Conservation (phyloP, 2,329 filamentous ascomycete species). For the Curvularia sp. region DNA sequence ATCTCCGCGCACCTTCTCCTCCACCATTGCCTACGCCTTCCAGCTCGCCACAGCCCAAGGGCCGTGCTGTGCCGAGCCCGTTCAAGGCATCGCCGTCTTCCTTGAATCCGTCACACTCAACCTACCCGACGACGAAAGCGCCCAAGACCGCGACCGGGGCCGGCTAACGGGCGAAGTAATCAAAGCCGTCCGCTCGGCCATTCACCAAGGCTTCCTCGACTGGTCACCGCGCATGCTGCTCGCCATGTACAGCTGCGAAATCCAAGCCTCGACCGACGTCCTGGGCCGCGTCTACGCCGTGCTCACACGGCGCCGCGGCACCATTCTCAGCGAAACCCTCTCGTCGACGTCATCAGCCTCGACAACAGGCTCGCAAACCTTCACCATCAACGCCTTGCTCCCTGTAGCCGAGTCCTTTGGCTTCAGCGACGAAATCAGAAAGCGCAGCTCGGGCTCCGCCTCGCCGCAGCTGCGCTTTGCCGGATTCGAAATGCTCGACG, state of each 20-base stretch:
- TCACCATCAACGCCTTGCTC: constrained; percentile 86
- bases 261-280: constrained; percentile 94
- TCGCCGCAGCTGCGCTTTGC: constrained; percentile 92
- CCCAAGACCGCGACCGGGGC: constrained; percentile 71
- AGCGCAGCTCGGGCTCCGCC: constrained; percentile 87
- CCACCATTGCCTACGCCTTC: constrained; percentile 93
- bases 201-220: constrained; percentile 86
- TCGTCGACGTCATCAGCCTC: constrained; percentile 96
- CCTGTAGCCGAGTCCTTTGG: constrained; percentile 96
- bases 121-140: constrained; percentile 60
- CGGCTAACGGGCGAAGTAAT: constrained; percentile 93
- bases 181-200: constrained; percentile 83
- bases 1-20: constrained; percentile 74
- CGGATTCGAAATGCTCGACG: constrained; percentile 89
- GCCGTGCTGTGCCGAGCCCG: constrained; percentile 88
- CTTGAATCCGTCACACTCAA: constrained; percentile 78
- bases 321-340: constrained; percentile 87
- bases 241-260: constrained; percentile 97
- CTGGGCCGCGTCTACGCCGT: constrained; percentile 95
- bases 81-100: constrained; percentile 91
- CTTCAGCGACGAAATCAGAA: constrained; percentile 95
- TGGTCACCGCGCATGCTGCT: constrained; percentile 96
- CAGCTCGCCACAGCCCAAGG: constrained; percentile 90
- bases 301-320: constrained; percentile 90
- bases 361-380: constrained; percentile 91